Evolutionary conservation across 768 basidiomycete genomes (phyloP).

Genomic region (Boletus barrowsii): DNA sequence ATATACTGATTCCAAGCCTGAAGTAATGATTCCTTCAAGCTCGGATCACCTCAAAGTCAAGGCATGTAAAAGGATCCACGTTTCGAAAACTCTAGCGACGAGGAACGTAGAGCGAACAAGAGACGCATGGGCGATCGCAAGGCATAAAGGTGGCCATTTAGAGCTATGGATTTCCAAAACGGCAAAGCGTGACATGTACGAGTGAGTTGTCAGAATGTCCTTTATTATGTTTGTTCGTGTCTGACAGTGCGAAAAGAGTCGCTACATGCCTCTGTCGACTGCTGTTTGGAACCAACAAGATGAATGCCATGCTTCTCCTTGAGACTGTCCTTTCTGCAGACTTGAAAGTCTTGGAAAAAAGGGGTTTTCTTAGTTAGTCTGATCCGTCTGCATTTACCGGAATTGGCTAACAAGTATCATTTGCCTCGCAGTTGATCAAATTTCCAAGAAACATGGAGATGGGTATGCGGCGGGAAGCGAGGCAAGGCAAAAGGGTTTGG

Average conservation of each 20-base stretch:
- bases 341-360: conserved; percentile 64
- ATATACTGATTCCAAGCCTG: conserved; percentile 58
- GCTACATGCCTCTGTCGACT: conserved; percentile 75
- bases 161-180: conserved; percentile 70
- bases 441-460: conserved; percentile 44
- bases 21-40: conserved; percentile 50
- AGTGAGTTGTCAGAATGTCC: conserved; percentile 49
- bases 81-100: conserved; percentile 55
- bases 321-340: conserved; percentile 90
- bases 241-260: conserved; percentile 42
- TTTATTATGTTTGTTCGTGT: background rate
- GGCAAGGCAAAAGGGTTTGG: background rate
- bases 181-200: conserved; percentile 78
- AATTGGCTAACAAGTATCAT: background rate
- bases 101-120: conserved; percentile 47
- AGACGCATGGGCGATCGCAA: conserved; percentile 67
- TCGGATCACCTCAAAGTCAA: conserved; percentile 62
- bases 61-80: conserved; percentile 56
- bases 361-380: conserved; percentile 75
- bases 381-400: background rate
- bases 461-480: no score
- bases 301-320: conserved; percentile 80
- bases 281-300: conserved; percentile 68
- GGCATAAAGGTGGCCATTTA: conserved; percentile 45
- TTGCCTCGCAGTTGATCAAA: conserved; percentile 65